Evolutionary conservation across 2,329 filamentous ascomycete species (phyloP).

Genomic region (Xylariaceae sp.): DNA sequence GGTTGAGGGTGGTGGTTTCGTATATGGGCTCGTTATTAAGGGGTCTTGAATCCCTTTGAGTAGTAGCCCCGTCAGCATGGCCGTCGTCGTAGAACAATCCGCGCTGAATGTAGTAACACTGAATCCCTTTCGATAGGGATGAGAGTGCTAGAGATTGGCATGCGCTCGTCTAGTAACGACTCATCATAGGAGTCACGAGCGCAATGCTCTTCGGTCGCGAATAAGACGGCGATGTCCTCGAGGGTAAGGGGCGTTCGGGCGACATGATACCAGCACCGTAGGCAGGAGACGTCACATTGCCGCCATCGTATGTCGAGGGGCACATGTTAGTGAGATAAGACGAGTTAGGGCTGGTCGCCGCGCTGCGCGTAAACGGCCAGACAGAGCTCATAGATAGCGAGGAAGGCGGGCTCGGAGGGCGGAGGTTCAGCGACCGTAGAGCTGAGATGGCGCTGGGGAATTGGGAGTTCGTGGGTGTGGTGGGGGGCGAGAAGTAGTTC

Average conservation of each 20-base stretch:
- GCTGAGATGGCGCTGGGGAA: slow-evolving; percentile 51
- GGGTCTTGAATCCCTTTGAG: no score
- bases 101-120: no score
- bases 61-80: no score
- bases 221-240: slow-evolving; percentile 49
- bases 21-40: no score
- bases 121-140: no score
- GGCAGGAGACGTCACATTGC: slow-evolving; percentile 34
- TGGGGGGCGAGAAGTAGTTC: slow-evolving; percentile 51
- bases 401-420: slow-evolving; percentile 52
- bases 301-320: slow-evolving; percentile 50
- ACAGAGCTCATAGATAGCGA: slow-evolving; percentile 42
- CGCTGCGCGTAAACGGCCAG: slow-evolving; percentile 52
- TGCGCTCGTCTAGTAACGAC: slow-evolving; percentile 36
- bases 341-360: slow-evolving; percentile 47
- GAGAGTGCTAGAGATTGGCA: background rate
- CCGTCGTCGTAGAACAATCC: no score
- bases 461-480: slow-evolving; percentile 41
- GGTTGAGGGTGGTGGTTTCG: no score
- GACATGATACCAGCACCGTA: slow-evolving; percentile 35
- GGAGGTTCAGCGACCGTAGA: slow-evolving; percentile 49
- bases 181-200: slow-evolving; percentile 55
- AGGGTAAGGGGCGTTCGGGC: slow-evolving; percentile 51
- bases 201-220: slow-evolving; percentile 58
- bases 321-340: slow-evolving; percentile 47